Conservation (phyloP, 768 basidiomycete genomes). For the Thelephora aurantiotincta region DNA sequence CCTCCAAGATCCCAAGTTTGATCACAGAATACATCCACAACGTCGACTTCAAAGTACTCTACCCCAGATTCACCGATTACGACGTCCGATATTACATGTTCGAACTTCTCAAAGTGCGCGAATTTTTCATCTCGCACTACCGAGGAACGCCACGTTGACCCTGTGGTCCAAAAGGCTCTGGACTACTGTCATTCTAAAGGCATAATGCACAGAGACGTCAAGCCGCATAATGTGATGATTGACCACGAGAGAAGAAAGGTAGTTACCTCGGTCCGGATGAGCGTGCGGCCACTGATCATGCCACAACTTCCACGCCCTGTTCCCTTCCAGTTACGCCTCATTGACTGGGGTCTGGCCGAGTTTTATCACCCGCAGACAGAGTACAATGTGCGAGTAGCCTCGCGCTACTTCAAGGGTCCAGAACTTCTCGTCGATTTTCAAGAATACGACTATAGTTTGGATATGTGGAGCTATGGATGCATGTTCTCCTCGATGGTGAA, state of each 20-base stretch:
- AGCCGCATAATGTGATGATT: constrained; percentile 99
- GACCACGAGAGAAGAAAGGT: constrained; percentile 95
- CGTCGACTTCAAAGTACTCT: constrained; percentile 92
- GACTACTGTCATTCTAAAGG: constrained; percentile 98
- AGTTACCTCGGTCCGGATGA: constrained; percentile 1
- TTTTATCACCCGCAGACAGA: constrained; percentile 97
- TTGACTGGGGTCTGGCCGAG: constrained; percentile 98
- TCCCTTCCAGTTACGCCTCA: constrained; percentile 62
- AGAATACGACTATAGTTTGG: constrained; percentile 94
- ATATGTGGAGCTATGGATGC: constrained; percentile 98
- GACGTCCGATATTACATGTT: constrained; percentile 96
- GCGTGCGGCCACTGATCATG: background rate
- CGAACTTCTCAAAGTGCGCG: constrained; percentile 79
- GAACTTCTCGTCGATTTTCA: constrained; percentile 96
- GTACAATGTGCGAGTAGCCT: constrained; percentile 96
- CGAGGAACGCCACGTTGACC: background rate
- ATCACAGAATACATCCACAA: constrained; percentile 98
- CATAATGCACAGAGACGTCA: constrained; percentile 98
- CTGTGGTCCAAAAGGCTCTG: constrained; percentile 43
- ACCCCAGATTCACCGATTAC: constrained; percentile 89
- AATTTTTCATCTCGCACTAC: background rate
- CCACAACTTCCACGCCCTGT: background rate
- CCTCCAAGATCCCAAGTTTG: constrained; percentile 92
- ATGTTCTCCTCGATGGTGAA: constrained; percentile 98
- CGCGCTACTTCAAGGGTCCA: constrained; percentile 95